phyloP scores from a whole-genome alignment of 2,329 filamentous ascomycete genomes.

The Didymella glomerata region DNA sequence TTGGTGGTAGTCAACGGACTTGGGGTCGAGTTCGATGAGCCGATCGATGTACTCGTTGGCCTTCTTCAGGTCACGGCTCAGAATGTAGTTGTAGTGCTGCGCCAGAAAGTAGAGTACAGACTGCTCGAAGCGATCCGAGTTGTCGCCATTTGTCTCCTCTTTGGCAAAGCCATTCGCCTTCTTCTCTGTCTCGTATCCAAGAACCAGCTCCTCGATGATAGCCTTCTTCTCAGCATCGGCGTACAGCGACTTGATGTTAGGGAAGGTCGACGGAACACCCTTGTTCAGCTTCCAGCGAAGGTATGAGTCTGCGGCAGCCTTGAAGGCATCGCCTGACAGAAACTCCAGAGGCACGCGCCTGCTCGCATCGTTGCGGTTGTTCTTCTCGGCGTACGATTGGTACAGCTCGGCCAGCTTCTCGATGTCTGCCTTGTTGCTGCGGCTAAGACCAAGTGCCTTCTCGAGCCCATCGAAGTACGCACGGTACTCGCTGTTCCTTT shows the following conservation, averaged over 20 bases:
- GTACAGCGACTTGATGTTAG: constrained; percentile 95
- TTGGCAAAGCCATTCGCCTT: constrained; percentile 60
- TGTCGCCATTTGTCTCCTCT: constrained; percentile 61
- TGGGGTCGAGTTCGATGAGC: constrained; percentile 79
- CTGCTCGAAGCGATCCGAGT: constrained; percentile 70
- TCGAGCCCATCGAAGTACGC: constrained; percentile 84
- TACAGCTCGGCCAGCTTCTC: constrained; percentile 81
- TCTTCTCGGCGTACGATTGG: constrained; percentile 81
- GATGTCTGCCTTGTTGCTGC: constrained; percentile 67
- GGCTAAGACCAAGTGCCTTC: constrained; percentile 70
- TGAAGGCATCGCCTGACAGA: constrained; percentile 80
- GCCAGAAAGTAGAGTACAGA: constrained; percentile 92
- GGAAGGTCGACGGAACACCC: constrained; percentile 94
- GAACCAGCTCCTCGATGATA: constrained; percentile 76
- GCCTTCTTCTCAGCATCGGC: constrained; percentile 77
- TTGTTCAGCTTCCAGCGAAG: constrained; percentile 85
- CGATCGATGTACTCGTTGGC: constrained; percentile 84
- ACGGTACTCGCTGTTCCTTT: constrained; percentile 87
- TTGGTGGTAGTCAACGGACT: constrained; percentile 91
- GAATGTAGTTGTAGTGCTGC: constrained; percentile 94
- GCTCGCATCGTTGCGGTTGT: constrained; percentile 83
- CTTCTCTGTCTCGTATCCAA: constrained; percentile 75
- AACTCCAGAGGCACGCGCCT: constrained; percentile 90
- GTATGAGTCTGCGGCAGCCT: constrained; percentile 78
- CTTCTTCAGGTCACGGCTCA: constrained; percentile 83